These are phyloP conservation scores for Suillus ampliporus DNA, from an alignment of 768 basidiomycete genomes.

Conservation along the genomic window DNA sequence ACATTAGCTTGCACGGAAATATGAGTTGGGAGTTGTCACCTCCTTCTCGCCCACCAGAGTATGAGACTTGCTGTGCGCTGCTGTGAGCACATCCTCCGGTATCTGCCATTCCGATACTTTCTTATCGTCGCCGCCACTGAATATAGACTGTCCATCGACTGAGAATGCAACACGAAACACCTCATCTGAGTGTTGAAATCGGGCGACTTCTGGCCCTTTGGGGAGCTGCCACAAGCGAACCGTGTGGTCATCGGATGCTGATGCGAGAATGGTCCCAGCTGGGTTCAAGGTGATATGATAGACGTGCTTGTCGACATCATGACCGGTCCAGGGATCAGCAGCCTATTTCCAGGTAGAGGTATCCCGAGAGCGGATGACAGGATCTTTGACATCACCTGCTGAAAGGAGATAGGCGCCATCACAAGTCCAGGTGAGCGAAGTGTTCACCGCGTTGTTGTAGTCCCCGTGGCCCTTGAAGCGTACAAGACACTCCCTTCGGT, in stretches of 20 bases:
- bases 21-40: neutral
- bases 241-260: neutral
- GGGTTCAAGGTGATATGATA: neutral
- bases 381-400: neutral
- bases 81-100: neutral
- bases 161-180: neutral
- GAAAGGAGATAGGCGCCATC: neutral
- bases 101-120: neutral
- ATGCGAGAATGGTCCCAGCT: neutral
- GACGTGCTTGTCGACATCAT: neutral
- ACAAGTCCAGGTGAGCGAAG: neutral
- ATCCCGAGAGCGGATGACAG: neutral
- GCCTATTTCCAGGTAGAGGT: neutral
- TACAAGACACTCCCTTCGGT: neutral
- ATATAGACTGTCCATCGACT: neutral
- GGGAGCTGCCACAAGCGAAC: neutral
- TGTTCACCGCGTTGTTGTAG: neutral
- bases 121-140: neutral
- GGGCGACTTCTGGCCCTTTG: neutral
- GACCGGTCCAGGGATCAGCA: neutral
- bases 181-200: neutral
- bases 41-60: neutral
- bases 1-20: neutral
- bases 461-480: neutral
- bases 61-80: neutral